Evolutionary conservation across 2,329 filamentous ascomycete species (phyloP).

Genomic region (Plectosphaerella sp.): DNA sequence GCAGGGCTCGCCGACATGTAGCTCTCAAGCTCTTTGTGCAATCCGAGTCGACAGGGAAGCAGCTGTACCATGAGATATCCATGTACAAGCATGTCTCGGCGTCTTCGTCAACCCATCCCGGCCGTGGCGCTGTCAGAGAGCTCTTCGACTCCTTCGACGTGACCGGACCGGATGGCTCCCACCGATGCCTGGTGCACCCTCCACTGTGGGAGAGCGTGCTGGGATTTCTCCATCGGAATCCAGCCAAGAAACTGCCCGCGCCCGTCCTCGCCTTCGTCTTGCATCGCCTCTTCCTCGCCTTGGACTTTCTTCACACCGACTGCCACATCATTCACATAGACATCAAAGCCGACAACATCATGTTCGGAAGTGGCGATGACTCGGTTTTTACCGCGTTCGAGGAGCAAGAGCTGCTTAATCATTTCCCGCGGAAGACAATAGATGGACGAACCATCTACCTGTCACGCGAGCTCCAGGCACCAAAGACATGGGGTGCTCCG

Average conservation of each 20-base stretch:
- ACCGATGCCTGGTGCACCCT: constrained; percentile 31
- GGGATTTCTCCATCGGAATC: constrained; percentile 33
- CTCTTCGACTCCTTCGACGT: constrained; percentile 33
- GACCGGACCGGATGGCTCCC: constrained; percentile 25
- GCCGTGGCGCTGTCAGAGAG: constrained; percentile 21
- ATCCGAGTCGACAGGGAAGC: constrained; percentile 15
- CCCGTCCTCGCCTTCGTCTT: constrained; percentile 29
- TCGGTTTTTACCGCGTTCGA: constrained; percentile 31
- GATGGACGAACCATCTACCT: constrained; percentile 35
- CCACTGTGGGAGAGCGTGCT: constrained; percentile 37
- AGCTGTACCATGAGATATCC: constrained; percentile 28
- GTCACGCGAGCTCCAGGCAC: constrained; percentile 31
- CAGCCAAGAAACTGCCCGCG: constrained; percentile 26
- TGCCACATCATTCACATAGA: constrained; percentile 40
- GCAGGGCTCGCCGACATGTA: constrained; percentile 22
- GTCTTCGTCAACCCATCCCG: constrained; percentile 21
- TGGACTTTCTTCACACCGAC: constrained; percentile 42
- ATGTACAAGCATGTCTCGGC: constrained; percentile 35
- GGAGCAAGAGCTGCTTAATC: constrained; percentile 30
- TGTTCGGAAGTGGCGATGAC: constrained; percentile 34
- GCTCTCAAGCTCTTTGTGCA: constrained; percentile 26
- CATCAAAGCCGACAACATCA: constrained; percentile 26
- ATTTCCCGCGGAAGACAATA: constrained; percentile 35
- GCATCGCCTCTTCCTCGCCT: constrained; percentile 31
- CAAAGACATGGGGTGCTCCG: constrained; percentile 22